Conservation (phyloP, 441 rosid genomes). For the Gossypium armourianum region DNA sequence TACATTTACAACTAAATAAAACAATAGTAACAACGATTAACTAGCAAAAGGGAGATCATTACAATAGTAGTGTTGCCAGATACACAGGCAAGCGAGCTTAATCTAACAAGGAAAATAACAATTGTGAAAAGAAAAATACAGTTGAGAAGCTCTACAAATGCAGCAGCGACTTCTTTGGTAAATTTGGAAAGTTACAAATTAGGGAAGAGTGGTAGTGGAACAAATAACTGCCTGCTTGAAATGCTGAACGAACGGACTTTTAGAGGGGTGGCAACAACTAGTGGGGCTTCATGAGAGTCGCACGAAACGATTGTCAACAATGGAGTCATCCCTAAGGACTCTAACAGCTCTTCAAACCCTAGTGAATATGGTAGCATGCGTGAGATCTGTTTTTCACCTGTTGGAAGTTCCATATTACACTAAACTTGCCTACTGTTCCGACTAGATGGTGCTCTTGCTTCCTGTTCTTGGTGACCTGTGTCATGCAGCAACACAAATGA, state of each 20-base stretch:
- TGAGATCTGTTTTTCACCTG: conserved; percentile 52
- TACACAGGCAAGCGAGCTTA: no score
- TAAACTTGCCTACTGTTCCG: conserved; percentile 48
- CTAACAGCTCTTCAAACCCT: conserved; percentile 90
- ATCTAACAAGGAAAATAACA: neutral
- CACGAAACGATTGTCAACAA: conserved; percentile 93
- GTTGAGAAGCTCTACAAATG: no score
- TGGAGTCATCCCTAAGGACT: conserved; percentile 77
- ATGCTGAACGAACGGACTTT: conserved; percentile 94
- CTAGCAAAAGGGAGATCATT: no score
- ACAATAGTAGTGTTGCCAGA: no score
- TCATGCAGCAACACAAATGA: conserved; percentile 1
- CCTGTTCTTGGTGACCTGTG: conserved; percentile 77
- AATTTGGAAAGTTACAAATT: neutral
- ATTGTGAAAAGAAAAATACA: no score
- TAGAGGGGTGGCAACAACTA: conserved; percentile 82
- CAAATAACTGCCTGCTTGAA: conserved; percentile 51
- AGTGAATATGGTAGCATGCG: conserved; percentile 75
- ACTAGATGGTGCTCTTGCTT: conserved; percentile 94
- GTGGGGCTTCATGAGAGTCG: conserved; percentile 91
- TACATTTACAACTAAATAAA: no score
- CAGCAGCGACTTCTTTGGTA: no score
- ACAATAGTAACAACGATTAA: no score
- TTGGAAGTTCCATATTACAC: conserved; percentile 88
- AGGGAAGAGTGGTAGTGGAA: neutral